A percentile compares a stretch with the other conserved stretches of the same genome.
phyloP scores from a whole-genome alignment of 768 basidiomycete species.

The Kwoniella shandongensis region DNA sequence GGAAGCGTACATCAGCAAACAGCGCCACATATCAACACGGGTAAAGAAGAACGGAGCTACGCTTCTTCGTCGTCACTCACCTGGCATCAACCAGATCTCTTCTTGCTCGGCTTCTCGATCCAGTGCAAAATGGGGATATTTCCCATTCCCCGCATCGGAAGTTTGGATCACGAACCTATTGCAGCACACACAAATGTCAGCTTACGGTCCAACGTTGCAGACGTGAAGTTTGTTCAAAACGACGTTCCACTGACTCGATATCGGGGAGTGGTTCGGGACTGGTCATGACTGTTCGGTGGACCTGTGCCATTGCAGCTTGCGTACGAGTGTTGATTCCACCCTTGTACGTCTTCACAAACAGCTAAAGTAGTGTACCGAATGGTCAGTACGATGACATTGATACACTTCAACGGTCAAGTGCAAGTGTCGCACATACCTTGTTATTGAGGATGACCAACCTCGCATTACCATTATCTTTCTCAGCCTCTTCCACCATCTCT shows the following conservation, averaged over 20 bases:
- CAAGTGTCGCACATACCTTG: conserved; percentile 32
- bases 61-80: too few species aligned
- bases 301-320: conserved; percentile 27
- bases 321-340: conserved; percentile 30
- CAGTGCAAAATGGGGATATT: conserved; percentile 32
- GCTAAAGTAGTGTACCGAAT: conserved; percentile 13
- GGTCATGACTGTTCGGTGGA: conserved; percentile 28
- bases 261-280: conserved; percentile 35
- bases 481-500: conserved; percentile 27
- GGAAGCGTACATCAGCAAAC: neutral
- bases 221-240: neutral
- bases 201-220: neutral
- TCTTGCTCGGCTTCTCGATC: conserved; percentile 28
- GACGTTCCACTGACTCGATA: conserved; percentile 27
- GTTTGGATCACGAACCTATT: conserved; percentile 35
- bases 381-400: neutral
- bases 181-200: too few species aligned
- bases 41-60: too few species aligned
- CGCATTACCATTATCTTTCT: conserved; percentile 30
- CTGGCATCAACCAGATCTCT: conserved; percentile 46
- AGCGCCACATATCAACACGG: neutral
- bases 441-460: conserved; percentile 32
- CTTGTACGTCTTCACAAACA: conserved; percentile 33
- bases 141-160: conserved; percentile 30
- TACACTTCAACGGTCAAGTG: neutral